These are phyloP conservation scores for Entomortierella parvispora DNA, from an alignment of 192 early-diverging fungal genomes.

Conservation along the genomic window DNA sequence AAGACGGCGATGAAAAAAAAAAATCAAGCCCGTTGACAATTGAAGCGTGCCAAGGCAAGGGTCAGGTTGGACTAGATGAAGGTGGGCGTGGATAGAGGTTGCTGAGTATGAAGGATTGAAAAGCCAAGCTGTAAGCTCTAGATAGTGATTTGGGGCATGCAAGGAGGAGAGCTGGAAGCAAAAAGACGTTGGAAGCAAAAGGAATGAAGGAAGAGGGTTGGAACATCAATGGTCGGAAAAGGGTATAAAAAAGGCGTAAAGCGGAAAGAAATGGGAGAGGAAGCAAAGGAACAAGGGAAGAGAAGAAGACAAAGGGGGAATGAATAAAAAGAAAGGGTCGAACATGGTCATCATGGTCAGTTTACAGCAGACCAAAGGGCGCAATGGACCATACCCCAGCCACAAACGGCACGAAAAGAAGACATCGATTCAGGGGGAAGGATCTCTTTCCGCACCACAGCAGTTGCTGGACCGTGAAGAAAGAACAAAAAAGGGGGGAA, in stretches of 20 bases:
- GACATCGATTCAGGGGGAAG: neutral
- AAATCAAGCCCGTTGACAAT: no score
- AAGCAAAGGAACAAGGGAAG: neutral
- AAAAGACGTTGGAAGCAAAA: conserved; percentile 2
- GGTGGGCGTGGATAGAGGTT: no score
- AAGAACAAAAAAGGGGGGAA: neutral
- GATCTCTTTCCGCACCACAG: neutral
- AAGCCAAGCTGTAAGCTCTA: no score
- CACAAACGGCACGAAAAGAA: neutral
- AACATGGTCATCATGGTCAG: no score
- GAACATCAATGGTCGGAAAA: neutral
- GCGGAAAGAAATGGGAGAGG: neutral
- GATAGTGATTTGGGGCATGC: no score
- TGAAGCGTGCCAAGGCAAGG: no score
- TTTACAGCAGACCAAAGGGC: neutral
- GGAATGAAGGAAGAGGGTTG: conserved; percentile 1
- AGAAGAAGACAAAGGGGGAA: neutral
- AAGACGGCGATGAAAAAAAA: neutral
- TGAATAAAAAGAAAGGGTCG: neutral
- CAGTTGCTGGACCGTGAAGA: neutral
- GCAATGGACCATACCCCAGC: neutral
- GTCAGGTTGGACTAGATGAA: no score
- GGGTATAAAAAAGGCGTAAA: neutral
- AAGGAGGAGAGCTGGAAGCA: neutral
- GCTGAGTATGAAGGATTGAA: neutral